Evolutionary conservation across 1,284 basidiomycete species (phyloP).

Genomic region (Leucoagaricus sp.): DNA sequence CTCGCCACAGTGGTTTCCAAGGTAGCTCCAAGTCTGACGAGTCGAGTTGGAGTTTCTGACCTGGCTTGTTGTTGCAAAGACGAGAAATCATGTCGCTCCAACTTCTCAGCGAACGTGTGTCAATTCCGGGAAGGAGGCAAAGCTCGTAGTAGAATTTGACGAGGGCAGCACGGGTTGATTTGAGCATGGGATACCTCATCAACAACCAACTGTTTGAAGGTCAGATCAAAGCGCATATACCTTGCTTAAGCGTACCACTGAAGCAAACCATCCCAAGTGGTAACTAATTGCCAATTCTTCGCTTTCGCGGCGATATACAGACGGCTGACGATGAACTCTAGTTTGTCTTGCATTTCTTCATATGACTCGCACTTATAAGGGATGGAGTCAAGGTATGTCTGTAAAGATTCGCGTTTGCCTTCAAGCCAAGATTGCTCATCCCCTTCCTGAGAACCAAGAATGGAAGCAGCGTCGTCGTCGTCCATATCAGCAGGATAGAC

Average conservation of each 20-base stretch:
- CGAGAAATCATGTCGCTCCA: constrained; percentile 77
- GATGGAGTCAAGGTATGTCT: constrained; percentile 65
- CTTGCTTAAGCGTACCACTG: constrained; percentile 57
- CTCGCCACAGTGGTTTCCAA: constrained; percentile 76
- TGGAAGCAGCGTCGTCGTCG: constrained; percentile 48
- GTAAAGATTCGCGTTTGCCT: constrained; percentile 52
- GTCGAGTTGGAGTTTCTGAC: constrained; percentile 64
- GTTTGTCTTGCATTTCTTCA: constrained; percentile 74
- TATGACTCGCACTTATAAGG: constrained; percentile 81
- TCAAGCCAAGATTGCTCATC: constrained; percentile 40
- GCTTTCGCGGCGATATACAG: constrained; percentile 75
- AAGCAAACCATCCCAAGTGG: constrained; percentile 70
- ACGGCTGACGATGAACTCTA: constrained; percentile 74
- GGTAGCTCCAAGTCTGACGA: constrained; percentile 69
- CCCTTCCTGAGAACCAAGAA: constrained; percentile 38
- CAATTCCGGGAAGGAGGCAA: constrained; percentile 72
- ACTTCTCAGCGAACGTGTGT: constrained; percentile 66
- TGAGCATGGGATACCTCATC: constrained; percentile 80
- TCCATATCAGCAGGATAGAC: constrained; percentile 38
- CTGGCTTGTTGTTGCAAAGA: constrained; percentile 66
- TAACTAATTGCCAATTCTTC: constrained; percentile 73
- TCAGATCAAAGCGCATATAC: constrained; percentile 12
- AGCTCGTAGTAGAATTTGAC: constrained; percentile 83
- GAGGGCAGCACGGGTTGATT: constrained; percentile 74
- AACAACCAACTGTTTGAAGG: constrained; percentile 66